These are phyloP conservation scores for Thermomyces lanuginosus DNA, from an alignment of 2,329 filamentous ascomycete species.

Conservation along the genomic window DNA sequence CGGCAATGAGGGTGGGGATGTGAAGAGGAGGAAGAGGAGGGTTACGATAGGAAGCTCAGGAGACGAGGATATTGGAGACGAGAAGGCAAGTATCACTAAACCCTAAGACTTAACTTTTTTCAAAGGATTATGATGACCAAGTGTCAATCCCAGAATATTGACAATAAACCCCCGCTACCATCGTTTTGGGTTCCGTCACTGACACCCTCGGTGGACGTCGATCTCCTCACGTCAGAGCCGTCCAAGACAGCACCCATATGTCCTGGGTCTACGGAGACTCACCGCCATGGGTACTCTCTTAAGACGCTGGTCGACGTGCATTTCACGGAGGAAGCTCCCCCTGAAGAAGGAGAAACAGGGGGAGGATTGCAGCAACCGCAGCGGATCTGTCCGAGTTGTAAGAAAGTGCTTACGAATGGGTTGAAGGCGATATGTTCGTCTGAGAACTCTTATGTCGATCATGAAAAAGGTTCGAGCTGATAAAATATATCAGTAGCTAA, in stretches of 20 bases:
- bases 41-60: slow-evolving; percentile 41
- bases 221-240: slow-evolving; percentile 40
- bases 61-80: slow-evolving; percentile 55
- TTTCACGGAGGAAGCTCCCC: slow-evolving; percentile 65
- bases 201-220: slow-evolving; percentile 47
- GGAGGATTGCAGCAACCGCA: slow-evolving; percentile 18
- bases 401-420: slow-evolving; percentile 65
- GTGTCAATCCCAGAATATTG: slow-evolving; percentile 8
- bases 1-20: slow-evolving; percentile 8
- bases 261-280: slow-evolving; percentile 51
- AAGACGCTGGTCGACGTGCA: slow-evolving; percentile 60
- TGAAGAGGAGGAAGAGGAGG: slow-evolving; percentile 25
- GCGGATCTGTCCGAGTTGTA: slow-evolving; percentile 66
- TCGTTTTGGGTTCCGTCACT: slow-evolving; percentile 89
- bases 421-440: slow-evolving; percentile 53
- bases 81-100: slow-evolving; percentile 51
- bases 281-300: slow-evolving; percentile 58
- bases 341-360: slow-evolving; percentile 35
- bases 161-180: slow-evolving; percentile 48
- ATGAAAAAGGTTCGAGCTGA: not conserved
- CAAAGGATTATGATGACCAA: not conserved
- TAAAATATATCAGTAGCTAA: slow-evolving; percentile 43
- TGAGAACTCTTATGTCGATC: not conserved
- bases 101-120: too few species aligned
- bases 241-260: slow-evolving; percentile 56